Conservation (phyloP, 148 eudicot species). For the Polygonum maritimum region DNA sequence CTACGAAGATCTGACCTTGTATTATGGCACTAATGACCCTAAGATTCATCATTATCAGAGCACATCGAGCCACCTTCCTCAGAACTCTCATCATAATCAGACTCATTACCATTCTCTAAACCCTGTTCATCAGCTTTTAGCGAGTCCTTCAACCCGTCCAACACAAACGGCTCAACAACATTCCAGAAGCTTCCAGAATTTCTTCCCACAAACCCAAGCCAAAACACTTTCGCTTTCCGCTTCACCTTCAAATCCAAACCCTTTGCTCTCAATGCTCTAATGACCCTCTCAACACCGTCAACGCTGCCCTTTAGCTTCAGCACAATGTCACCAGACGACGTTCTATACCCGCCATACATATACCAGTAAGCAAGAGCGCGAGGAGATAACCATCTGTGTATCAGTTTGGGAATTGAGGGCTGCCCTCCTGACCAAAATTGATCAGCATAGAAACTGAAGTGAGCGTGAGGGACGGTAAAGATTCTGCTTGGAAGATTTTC, state of each 20-base stretch:
- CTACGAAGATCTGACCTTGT: neutral
- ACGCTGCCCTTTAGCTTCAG: slow-evolving; percentile 59
- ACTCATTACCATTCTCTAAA: slow-evolving; percentile 4
- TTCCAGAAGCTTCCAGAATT: slow-evolving; percentile 53
- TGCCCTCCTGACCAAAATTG: slow-evolving; percentile 65
- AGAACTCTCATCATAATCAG: neutral
- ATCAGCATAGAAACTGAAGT: slow-evolving; percentile 68
- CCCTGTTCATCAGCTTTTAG: slow-evolving; percentile 31
- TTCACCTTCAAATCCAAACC: slow-evolving; percentile 57
- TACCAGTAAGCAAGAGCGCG: slow-evolving; percentile 97
- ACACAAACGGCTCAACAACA: slow-evolving; percentile 52
- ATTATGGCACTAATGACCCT: neutral
- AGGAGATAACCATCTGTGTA: slow-evolving; percentile 86
- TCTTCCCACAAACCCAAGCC: slow-evolving; percentile 82
- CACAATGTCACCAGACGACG: slow-evolving; percentile 70
- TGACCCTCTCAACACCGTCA: slow-evolving; percentile 54
- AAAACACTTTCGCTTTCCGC: slow-evolving; percentile 60
- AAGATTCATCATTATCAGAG: neutral
- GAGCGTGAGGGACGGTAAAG: slow-evolving; percentile 55
- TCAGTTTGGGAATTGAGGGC: slow-evolving; percentile 56
- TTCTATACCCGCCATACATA: slow-evolving; percentile 71
- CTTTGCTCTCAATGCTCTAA: slow-evolving; percentile 43
- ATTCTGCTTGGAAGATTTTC: slow-evolving; percentile 32
- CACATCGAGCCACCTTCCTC: neutral
- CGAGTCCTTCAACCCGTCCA: slow-evolving; percentile 40